Percentiles rank a stretch among this genome's conserved stretches.
Evolutionary conservation across 768 basidiomycete genomes (phyloP).

Genomic region (Kwoniella botswanensis): DNA sequence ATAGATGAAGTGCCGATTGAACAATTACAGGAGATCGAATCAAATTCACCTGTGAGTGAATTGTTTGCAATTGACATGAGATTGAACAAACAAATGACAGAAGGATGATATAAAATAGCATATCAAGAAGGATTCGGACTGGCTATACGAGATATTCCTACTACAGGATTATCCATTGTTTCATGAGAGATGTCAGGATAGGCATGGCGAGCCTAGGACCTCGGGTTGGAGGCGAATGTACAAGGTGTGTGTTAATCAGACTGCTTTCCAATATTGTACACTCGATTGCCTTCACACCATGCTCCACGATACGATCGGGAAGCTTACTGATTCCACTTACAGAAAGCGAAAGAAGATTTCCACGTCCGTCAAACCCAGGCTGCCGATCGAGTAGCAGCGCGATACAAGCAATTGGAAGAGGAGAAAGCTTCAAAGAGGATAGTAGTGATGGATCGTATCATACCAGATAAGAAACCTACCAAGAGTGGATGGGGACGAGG

Average conservation of each 20-base stretch:
- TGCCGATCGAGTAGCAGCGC: slow-evolving; percentile 31
- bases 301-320: too few relatives aligned
- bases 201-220: slow-evolving; percentile 38
- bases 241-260: slow-evolving; percentile 34
- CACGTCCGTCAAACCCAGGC: slow-evolving; percentile 36
- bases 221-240: slow-evolving; percentile 51
- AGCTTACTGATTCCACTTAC: background rate
- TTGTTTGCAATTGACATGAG: too few relatives aligned
- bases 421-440: slow-evolving; percentile 42
- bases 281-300: too few relatives aligned
- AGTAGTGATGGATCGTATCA: slow-evolving; percentile 38
- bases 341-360: slow-evolving; percentile 47
- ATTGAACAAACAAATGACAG: too few relatives aligned
- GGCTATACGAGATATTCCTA: slow-evolving; percentile 47
- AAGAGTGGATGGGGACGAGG: background rate
- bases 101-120: slow-evolving; percentile 20
- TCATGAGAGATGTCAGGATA: slow-evolving; percentile 34
- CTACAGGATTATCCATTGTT: slow-evolving; percentile 37
- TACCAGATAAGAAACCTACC: slow-evolving; percentile 28
- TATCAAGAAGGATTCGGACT: slow-evolving; percentile 50
- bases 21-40: slow-evolving; percentile 41
- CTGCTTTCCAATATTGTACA: background rate
- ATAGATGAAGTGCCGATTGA: slow-evolving; percentile 41
- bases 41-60: slow-evolving; percentile 40
- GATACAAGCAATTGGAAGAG: slow-evolving; percentile 45